Percentiles rank a stretch among this genome's conserved stretches.
Evolutionary conservation across 192 early-diverging fungal genomes (phyloP).

Genomic region (Umbelopsis vinacea): DNA sequence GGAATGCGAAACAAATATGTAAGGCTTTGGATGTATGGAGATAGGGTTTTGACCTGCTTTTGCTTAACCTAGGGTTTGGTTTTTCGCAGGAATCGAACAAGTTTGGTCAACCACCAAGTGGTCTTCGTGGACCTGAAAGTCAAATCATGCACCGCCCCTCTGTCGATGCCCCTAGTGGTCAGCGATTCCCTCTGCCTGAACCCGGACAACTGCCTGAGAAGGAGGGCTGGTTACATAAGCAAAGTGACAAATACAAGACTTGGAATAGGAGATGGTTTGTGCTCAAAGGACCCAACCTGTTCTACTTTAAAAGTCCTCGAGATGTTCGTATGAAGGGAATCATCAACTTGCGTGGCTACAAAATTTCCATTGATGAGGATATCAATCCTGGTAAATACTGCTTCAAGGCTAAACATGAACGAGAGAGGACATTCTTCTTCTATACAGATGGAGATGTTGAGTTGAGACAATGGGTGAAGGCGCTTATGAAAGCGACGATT

Average conservation of each 20-base stretch:
- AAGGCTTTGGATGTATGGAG: background rate
- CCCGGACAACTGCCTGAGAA: constrained; percentile 49
- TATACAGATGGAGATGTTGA: constrained; percentile 57
- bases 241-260: constrained; percentile 59
- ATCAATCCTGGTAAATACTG: constrained; percentile 63
- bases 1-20: background rate
- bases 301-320: constrained; percentile 59
- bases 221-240: constrained; percentile 65
- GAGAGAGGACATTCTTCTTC: constrained; percentile 62
- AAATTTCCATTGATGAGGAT: constrained; percentile 63
- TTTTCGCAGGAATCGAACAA: constrained; percentile 1
- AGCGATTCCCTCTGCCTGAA: constrained; percentile 9
- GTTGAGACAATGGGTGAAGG: constrained; percentile 60
- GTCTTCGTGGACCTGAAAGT: background rate
- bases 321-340: constrained; percentile 58
- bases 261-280: constrained; percentile 70
- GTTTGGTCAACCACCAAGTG: background rate
- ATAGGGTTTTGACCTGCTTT: no score
- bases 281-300: constrained; percentile 59
- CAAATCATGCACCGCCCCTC: constrained; percentile 24
- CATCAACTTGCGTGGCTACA: constrained; percentile 63
- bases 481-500: constrained; percentile 69
- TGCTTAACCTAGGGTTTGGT: no score
- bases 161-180: constrained; percentile 2
- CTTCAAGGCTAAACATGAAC: constrained; percentile 64